phyloP scores from a whole-genome alignment of 177 flowering plant genomes.

The Tripterygium wilfordii region DNA sequence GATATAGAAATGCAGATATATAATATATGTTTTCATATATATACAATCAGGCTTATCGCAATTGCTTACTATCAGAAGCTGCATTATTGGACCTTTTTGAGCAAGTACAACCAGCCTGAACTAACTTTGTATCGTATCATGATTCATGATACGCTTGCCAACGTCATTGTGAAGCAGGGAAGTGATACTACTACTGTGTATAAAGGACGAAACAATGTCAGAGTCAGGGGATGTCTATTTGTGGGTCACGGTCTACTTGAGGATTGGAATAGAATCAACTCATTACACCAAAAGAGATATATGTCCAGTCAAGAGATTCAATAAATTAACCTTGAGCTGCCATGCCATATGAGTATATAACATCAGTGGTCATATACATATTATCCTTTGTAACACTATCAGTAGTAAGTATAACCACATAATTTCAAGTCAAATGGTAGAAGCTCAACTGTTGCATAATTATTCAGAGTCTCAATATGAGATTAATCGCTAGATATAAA shows the following conservation, averaged over 20 bases:
- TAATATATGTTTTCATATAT: no score
- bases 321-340: constrained; percentile 4
- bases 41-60: no score
- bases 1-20: no score
- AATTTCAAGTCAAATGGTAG: constrained; percentile 28
- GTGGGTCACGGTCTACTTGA: neutral
- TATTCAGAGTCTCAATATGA: constrained; percentile 24
- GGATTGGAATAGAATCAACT: constrained; percentile 3
- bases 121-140: no score
- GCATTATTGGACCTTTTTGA: no score
- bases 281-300: neutral
- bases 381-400: neutral
- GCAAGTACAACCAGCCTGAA: no score
- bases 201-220: no score
- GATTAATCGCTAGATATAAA: constrained; percentile 46
- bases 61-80: no score
- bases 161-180: no score
- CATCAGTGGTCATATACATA: neutral
- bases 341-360: neutral
- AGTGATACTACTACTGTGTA: no score
- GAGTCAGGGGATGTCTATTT: constrained; percentile 1
- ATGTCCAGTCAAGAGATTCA: no score
- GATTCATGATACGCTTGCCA: no score
- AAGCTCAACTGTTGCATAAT: constrained; percentile 26
- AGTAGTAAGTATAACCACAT: constrained; percentile 23